Percentiles rank a stretch among this genome's conserved stretches.
Conservation (phyloP, 2,329 filamentous ascomycete genomes). For the Cylindrodendrum hubeiense region DNA sequence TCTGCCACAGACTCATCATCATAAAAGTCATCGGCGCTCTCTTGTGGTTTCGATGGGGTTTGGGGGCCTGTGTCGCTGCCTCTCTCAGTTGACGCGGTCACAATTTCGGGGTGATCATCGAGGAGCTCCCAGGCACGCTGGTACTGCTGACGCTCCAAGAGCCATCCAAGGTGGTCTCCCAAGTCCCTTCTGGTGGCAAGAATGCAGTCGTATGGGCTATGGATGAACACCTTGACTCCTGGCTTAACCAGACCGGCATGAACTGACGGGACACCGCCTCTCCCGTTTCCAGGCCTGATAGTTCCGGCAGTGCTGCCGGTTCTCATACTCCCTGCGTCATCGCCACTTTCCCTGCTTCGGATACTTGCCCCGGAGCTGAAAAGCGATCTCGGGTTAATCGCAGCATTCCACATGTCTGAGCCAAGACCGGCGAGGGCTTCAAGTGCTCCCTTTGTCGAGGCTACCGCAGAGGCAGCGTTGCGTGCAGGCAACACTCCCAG, state of each 20-base stretch:
- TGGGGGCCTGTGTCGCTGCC: constrained; percentile 54
- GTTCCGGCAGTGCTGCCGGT: constrained; percentile 50
- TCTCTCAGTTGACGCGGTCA: constrained; percentile 58
- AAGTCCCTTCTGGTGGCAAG: constrained; percentile 89
- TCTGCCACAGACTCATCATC: constrained; percentile 74
- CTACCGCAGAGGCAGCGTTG: constrained; percentile 72
- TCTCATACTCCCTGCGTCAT: constrained; percentile 62
- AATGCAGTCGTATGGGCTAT: constrained; percentile 97
- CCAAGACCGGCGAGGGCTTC: constrained; percentile 80
- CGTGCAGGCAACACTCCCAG: constrained; percentile 84
- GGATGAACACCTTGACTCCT: constrained; percentile 85
- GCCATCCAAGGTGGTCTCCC: constrained; percentile 86
- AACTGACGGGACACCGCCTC: constrained; percentile 50
- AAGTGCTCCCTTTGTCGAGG: constrained; percentile 78
- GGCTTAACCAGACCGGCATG: constrained; percentile 68
- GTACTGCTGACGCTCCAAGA: constrained; percentile 84
- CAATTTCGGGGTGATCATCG: constrained; percentile 85
- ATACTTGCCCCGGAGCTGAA: constrained; percentile 91
- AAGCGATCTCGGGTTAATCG: constrained; percentile 86
- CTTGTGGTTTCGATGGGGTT: constrained; percentile 56
- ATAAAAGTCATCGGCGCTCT: constrained; percentile 73
- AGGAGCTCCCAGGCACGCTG: constrained; percentile 90
- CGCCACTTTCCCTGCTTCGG: constrained; percentile 70
- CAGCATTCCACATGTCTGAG: constrained; percentile 89
- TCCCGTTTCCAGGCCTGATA: constrained; percentile 43